A percentile compares a stretch with the other conserved stretches of the same genome.
Evolutionary conservation across 352 stramenopile genomes (phyloP).

Genomic region (Phytopythium ostracodes): DNA sequence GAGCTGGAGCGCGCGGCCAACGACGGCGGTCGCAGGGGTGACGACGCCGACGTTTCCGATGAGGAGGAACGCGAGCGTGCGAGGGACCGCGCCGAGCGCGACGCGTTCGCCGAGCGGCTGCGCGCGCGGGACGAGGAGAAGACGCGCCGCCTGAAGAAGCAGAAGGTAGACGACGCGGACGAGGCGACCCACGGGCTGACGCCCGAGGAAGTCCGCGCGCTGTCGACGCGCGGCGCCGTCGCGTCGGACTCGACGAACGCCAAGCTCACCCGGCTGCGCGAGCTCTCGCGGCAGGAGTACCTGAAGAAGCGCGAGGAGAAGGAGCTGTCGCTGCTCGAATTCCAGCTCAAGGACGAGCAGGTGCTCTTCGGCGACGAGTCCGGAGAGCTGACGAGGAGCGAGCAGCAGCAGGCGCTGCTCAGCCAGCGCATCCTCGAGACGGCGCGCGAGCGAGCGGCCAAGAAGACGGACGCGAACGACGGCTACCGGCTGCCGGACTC

Average conservation of each 20-base stretch:
- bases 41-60: constrained; percentile 12
- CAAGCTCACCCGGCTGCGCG: constrained; percentile 74
- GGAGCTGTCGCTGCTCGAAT: constrained; percentile 93
- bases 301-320: constrained; percentile 97
- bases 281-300: constrained; percentile 95
- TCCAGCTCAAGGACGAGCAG: constrained; percentile 71
- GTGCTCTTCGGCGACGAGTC: constrained; percentile 78
- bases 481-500: constrained; percentile 96
- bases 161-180: constrained; percentile 23
- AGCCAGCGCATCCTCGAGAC: constrained; percentile 90
- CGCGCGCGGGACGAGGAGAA: constrained; percentile 72
- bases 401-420: constrained; percentile 84
- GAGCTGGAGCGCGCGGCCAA: constrained; percentile 17
- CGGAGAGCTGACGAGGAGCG: constrained; percentile 58
- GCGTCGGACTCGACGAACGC: constrained; percentile 37
- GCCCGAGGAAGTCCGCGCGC: constrained; percentile 75
- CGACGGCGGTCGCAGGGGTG: constrained; percentile 5
- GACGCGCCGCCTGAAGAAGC: constrained; percentile 58
- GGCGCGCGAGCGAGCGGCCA: constrained; percentile 49
- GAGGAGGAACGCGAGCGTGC: constrained; percentile 59
- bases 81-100: constrained; percentile 62
- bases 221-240: constrained; percentile 76
- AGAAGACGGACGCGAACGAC: constrained; percentile 44
- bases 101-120: constrained; percentile 80
- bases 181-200: constrained; percentile 38